These are phyloP conservation scores for Eucalyptus decipiens DNA, from an alignment of 345 rosid species.

Conservation along the genomic window DNA sequence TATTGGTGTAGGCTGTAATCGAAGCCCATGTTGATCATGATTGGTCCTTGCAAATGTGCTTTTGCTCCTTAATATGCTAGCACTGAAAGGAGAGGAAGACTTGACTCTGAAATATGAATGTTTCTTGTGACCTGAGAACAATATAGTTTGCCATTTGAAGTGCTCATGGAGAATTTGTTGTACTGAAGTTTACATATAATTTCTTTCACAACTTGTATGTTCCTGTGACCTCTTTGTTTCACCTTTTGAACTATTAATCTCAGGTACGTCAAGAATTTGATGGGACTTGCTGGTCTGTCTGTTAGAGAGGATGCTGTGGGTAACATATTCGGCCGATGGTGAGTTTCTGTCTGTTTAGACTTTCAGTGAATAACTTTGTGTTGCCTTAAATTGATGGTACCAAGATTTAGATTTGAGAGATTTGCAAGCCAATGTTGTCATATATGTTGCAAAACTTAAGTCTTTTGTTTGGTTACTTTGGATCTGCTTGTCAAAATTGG, in stretches of 20 bases:
- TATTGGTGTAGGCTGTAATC: neutral
- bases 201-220: neutral
- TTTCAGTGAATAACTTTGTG: neutral
- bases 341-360: conserved; percentile 7
- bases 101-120: neutral
- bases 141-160: neutral
- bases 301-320: conserved; percentile 95
- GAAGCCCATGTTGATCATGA: neutral
- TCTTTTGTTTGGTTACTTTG: neutral
- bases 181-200: neutral
- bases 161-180: neutral
- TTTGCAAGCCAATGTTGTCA: neutral
- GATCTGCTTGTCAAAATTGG: neutral
- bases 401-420: neutral
- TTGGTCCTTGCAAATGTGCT: no score
- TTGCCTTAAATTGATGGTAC: neutral
- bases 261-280: conserved; percentile 69
- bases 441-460: neutral
- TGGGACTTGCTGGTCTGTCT: conserved; percentile 66
- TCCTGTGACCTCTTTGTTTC: neutral
- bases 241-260: neutral
- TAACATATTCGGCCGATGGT: conserved; percentile 90
- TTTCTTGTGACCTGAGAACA: neutral
- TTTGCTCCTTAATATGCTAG: neutral
- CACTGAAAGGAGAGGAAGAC: neutral